These are phyloP conservation scores for Mycosarcoma mackinlayi DNA, from an alignment of 1,284 basidiomycete genomes.

Conservation along the genomic window DNA sequence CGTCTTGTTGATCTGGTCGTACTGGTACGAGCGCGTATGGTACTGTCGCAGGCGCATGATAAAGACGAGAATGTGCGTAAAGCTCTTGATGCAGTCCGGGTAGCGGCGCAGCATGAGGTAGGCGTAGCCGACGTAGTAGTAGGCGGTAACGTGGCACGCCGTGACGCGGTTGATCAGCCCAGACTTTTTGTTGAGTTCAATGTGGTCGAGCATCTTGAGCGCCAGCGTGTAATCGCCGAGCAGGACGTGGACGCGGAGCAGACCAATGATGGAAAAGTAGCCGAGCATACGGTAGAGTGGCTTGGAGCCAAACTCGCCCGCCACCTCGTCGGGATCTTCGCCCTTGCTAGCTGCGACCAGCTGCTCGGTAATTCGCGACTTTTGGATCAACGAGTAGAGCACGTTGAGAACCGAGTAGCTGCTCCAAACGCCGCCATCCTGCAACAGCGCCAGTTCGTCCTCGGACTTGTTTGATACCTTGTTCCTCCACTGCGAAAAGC, in stretches of 20 bases:
- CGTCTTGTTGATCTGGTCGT: conserved; percentile 97
- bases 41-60: conserved; percentile 75
- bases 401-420: conserved; percentile 98
- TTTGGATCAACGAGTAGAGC: conserved; percentile 96
- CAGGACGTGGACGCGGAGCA: conserved; percentile 92
- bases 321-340: conserved; percentile 79
- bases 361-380: conserved; percentile 93
- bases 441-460: conserved; percentile 75
- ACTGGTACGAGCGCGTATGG: conserved; percentile 94
- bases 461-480: conserved; percentile 86
- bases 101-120: conserved; percentile 95
- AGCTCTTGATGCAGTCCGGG: conserved; percentile 91
- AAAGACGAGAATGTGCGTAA: conserved; percentile 86
- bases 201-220: conserved; percentile 95
- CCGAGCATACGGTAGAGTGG: conserved; percentile 96
- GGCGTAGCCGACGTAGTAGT: conserved; percentile 95
- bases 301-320: conserved; percentile 88
- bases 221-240: conserved; percentile 95
- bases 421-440: conserved; percentile 79
- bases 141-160: conserved; percentile 80
- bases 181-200: conserved; percentile 72
- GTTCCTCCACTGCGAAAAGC: conserved; percentile 83
- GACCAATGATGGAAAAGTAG: conserved; percentile 91
- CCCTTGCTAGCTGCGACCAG: conserved; percentile 83
- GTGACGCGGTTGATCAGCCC: conserved; percentile 64